These are phyloP conservation scores for Monosporascus sp. DNA, from an alignment of 2,329 filamentous ascomycete species.

Conservation along the genomic window DNA sequence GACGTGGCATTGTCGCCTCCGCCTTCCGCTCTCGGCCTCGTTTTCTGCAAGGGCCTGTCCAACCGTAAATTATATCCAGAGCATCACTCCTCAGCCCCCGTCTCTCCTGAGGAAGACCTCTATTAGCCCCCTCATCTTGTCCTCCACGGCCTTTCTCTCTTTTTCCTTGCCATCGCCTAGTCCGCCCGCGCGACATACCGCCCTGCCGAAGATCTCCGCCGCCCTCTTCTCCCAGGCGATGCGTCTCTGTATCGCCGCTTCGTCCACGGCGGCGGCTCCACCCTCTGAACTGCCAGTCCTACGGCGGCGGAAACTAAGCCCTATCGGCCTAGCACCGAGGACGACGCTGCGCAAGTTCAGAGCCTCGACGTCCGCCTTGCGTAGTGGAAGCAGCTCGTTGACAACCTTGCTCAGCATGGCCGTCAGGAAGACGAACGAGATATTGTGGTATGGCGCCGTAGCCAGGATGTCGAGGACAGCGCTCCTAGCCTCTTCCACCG, in stretches of 20 bases:
- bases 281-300: slow-evolving; percentile 10
- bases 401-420: slow-evolving; percentile 61
- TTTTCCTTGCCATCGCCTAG: slow-evolving; percentile 32
- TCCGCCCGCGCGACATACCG: slow-evolving; percentile 50
- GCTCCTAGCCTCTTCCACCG: slow-evolving; percentile 40
- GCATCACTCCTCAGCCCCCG: background rate
- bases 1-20: too few relatives aligned
- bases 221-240: slow-evolving; percentile 56
- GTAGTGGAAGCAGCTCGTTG: slow-evolving; percentile 41
- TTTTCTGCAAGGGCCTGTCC: too few relatives aligned
- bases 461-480: slow-evolving; percentile 68
- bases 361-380: slow-evolving; percentile 30
- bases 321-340: slow-evolving; percentile 25
- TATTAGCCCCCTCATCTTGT: slow-evolving; percentile 60
- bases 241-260: slow-evolving; percentile 48
- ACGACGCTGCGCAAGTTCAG: slow-evolving; percentile 19
- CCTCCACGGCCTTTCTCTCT: slow-evolving; percentile 55
- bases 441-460: slow-evolving; percentile 70
- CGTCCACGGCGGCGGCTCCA: slow-evolving; percentile 19
- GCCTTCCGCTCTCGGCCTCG: too few relatives aligned
- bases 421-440: slow-evolving; percentile 82
- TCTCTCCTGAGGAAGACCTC: slow-evolving; percentile 61
- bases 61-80: too few relatives aligned
- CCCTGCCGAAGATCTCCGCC: slow-evolving; percentile 59
- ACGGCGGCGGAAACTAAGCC: slow-evolving; percentile 40